A percentile compares a stretch with the other conserved stretches of the same genome.
These are phyloP conservation scores for Phoenix dactylifera DNA, from an alignment of 176 grass and related monocot genomes.

Conservation along the genomic window DNA sequence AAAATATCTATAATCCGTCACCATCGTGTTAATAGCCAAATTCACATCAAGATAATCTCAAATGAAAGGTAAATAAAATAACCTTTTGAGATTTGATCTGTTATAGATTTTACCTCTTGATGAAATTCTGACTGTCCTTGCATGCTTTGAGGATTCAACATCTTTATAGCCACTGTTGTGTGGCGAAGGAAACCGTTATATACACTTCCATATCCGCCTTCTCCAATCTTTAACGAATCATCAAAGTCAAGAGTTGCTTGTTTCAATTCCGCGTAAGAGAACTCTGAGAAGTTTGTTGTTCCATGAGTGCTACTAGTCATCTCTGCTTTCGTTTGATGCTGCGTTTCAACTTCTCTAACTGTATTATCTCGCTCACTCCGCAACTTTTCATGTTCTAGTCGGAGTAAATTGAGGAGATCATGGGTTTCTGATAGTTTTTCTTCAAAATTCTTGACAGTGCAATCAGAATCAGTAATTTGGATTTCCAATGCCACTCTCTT, in stretches of 20 bases:
- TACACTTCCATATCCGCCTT: constrained; percentile 60
- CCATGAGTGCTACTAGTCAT: constrained; percentile 4
- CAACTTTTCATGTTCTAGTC: constrained; percentile 31
- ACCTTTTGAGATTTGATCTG: too few relatives aligned
- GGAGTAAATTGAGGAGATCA: constrained; percentile 3
- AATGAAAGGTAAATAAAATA: too few relatives aligned
- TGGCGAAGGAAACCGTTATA: constrained; percentile 57
- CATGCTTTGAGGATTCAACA: constrained; percentile 39
- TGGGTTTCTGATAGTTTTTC: not conserved
- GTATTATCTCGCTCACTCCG: constrained; percentile 40
- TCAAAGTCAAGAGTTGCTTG: constrained; percentile 58
- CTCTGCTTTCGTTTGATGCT: constrained; percentile 27
- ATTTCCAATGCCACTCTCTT: constrained; percentile 34
- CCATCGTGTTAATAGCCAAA: too few relatives aligned
- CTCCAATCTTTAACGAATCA: constrained; percentile 45
- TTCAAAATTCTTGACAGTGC: constrained; percentile 24
- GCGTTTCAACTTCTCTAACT: constrained; percentile 37
- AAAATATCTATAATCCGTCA: too few relatives aligned
- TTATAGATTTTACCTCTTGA: constrained; percentile 40
- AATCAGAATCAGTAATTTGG: constrained; percentile 24
- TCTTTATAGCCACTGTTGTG: constrained; percentile 61
- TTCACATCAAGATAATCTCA: too few relatives aligned
- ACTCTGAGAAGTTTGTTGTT: constrained; percentile 25
- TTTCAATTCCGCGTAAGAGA: constrained; percentile 43
- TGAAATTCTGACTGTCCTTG: constrained; percentile 50